Percentiles rank a stretch among this genome's conserved stretches.
phyloP scores from a whole-genome alignment of 192 early-diverging fungal species.

The Coemansia sp. region DNA sequence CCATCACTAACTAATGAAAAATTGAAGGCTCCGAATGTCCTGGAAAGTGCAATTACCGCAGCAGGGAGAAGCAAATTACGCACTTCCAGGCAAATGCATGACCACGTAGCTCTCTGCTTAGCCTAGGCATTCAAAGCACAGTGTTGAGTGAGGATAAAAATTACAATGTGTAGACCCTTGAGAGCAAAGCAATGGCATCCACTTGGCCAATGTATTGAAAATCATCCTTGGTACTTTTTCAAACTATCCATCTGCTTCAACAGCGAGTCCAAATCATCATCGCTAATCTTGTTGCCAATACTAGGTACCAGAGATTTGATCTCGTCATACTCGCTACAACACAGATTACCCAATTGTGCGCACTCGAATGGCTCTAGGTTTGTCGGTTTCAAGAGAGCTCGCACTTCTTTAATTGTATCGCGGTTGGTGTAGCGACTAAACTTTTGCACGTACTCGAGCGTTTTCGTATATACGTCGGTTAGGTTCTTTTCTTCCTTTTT shows the following conservation, averaged over 20 bases:
- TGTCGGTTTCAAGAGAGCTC: conserved; percentile 38
- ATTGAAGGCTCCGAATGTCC: too few species aligned
- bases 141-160: too few species aligned
- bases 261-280: conserved; percentile 71
- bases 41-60: too few species aligned
- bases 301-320: conserved; percentile 49
- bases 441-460: conserved; percentile 79
- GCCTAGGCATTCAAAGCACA: too few species aligned
- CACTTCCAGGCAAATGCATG: too few species aligned
- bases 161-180: too few species aligned
- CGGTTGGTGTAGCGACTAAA: conserved; percentile 86
- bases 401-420: conserved; percentile 82
- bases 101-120: too few species aligned
- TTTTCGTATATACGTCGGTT: conserved; percentile 73
- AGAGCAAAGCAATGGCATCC: too few species aligned
- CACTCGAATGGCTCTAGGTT: conserved; percentile 81
- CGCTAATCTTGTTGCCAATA: conserved; percentile 72
- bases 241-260: conserved; percentile 81
- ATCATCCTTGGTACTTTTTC: conserved; percentile 68
- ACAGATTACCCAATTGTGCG: conserved; percentile 88
- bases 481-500: conserved; percentile 57
- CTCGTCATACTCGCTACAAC: conserved; percentile 90
- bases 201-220: background rate
- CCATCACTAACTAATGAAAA: too few species aligned
- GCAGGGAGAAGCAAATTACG: too few species aligned